These are phyloP conservation scores for Metschnikowia orientalis DNA, from an alignment of 805 yeast species.

Conservation along the genomic window DNA sequence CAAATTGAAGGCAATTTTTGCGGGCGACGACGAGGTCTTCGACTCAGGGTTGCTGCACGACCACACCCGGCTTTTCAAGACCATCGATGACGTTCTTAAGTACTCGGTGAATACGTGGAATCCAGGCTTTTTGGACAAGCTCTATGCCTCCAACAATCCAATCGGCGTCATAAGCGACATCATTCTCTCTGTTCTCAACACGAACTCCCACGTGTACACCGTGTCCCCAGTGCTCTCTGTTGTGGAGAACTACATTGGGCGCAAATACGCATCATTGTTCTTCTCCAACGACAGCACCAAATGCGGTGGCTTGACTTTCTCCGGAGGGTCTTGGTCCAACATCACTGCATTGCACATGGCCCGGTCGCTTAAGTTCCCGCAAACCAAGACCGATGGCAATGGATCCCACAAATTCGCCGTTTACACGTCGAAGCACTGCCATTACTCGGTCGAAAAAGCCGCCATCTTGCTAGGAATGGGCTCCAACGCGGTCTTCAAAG, in stretches of 20 bases:
- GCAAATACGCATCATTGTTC: slow-evolving; percentile 63
- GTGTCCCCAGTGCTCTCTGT: slow-evolving; percentile 78
- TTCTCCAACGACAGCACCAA: slow-evolving; percentile 38
- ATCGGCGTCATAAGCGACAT: slow-evolving; percentile 75
- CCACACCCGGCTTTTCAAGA: slow-evolving; percentile 38
- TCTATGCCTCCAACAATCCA: slow-evolving; percentile 83
- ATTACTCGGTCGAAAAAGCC: slow-evolving; percentile 77
- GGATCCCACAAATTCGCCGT: slow-evolving; percentile 53
- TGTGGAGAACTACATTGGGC: slow-evolving; percentile 65
- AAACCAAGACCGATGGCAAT: slow-evolving; percentile 63
- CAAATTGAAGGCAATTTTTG: slow-evolving; percentile 35
- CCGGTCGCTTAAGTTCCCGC: slow-evolving; percentile 59
- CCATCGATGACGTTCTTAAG: slow-evolving; percentile 53
- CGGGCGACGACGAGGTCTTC: slow-evolving; percentile 31
- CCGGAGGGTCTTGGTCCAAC: slow-evolving; percentile 88
- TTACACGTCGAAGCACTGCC: slow-evolving; percentile 68
- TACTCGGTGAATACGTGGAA: slow-evolving; percentile 84
- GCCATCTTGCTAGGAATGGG: slow-evolving; percentile 77
- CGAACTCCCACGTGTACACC: slow-evolving; percentile 81
- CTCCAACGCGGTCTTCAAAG: slow-evolving; percentile 54
- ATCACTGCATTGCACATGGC: slow-evolving; percentile 78
- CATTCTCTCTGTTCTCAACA: slow-evolving; percentile 63
- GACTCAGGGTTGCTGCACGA: slow-evolving; percentile 31
- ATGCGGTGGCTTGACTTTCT: slow-evolving; percentile 79
- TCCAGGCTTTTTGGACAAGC: slow-evolving; percentile 77